Evolutionary conservation across 495 filamentous ascomycete species (phyloP).

Genomic region (Penicillium angulare): DNA sequence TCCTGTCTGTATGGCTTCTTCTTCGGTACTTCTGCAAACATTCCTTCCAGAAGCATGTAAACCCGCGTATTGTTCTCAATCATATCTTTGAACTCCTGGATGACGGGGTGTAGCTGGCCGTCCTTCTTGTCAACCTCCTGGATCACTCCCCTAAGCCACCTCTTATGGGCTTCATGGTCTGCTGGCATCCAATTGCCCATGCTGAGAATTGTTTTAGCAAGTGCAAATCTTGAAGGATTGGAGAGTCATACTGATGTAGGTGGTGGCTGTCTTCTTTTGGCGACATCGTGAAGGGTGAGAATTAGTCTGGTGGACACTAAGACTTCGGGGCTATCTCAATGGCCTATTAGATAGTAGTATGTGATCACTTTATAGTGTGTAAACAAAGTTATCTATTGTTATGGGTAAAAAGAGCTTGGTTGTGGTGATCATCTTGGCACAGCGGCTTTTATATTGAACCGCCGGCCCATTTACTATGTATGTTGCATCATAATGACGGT

Average conservation of each 20-base stretch:
- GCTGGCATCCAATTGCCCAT: slow-evolving; percentile 41
- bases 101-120: slow-evolving; percentile 29
- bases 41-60: slow-evolving; percentile 41
- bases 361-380: neutral
- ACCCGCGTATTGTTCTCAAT: slow-evolving; percentile 44
- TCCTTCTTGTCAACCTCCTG: slow-evolving; percentile 25
- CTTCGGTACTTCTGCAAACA: slow-evolving; percentile 67
- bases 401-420: neutral
- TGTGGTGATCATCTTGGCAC: neutral
- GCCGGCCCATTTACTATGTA: neutral
- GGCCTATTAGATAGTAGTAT: neutral
- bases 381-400: neutral
- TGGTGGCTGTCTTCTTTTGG: neutral
- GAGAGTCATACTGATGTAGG: slow-evolving; percentile 1
- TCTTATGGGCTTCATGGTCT: slow-evolving; percentile 24
- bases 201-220: slow-evolving; percentile 2
- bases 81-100: slow-evolving; percentile 44
- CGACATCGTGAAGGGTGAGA: neutral
- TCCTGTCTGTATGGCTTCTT: slow-evolving; percentile 55
- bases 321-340: neutral
- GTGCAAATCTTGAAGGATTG: neutral
- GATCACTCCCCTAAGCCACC: slow-evolving; percentile 38
- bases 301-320: neutral
- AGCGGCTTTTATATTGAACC: neutral
- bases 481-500: slow-evolving; percentile 12